Conservation (phyloP, 139 green algal genomes). For the Spirogloea muscicola region DNA sequence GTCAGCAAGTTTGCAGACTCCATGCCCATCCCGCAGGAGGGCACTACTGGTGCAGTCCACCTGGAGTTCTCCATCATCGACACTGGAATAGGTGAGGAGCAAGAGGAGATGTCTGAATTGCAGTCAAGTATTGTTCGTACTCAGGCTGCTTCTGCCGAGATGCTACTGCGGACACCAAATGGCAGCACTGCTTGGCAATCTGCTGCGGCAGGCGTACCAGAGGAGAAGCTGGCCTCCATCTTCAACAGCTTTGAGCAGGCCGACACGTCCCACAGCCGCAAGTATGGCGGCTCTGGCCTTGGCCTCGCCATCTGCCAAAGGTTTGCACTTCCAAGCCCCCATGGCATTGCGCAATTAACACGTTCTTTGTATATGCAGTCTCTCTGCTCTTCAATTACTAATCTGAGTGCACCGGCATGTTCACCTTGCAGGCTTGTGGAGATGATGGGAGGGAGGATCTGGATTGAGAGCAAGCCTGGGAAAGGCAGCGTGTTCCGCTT, state of each 20-base stretch:
- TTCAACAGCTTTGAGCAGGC: slow-evolving; percentile 34
- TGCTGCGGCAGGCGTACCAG: slow-evolving; percentile 18
- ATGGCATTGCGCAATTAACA: too few relatives aligned
- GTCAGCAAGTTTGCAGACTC: too few relatives aligned
- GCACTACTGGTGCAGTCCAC: too few relatives aligned
- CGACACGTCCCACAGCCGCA: slow-evolving; percentile 12
- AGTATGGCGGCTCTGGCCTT: slow-evolving; percentile 33
- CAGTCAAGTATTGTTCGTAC: too few relatives aligned
- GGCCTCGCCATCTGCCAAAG: slow-evolving; percentile 55
- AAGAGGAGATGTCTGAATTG: too few relatives aligned
- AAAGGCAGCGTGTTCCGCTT: slow-evolving; percentile 63
- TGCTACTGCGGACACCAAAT: too few relatives aligned
- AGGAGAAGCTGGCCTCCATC: slow-evolving; percentile 12
- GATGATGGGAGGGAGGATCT: slow-evolving; percentile 60
- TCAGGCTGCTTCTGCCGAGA: too few relatives aligned
- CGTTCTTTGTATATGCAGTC: too few relatives aligned
- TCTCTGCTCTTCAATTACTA: too few relatives aligned
- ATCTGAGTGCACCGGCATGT: too few relatives aligned
- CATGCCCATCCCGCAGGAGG: too few relatives aligned
- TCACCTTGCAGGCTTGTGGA: slow-evolving; percentile 53
- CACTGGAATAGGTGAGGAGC: slow-evolving; percentile 69
- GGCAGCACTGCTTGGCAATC: slow-evolving; percentile 41
- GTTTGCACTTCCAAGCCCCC: too few relatives aligned
- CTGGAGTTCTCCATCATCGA: slow-evolving; percentile 58
- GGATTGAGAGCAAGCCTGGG: slow-evolving; percentile 49